Percentiles rank a stretch among this genome's conserved stretches.
Evolutionary conservation across 169 alveolate species (phyloP).

Genomic region (Plasmodium berghei): DNA sequence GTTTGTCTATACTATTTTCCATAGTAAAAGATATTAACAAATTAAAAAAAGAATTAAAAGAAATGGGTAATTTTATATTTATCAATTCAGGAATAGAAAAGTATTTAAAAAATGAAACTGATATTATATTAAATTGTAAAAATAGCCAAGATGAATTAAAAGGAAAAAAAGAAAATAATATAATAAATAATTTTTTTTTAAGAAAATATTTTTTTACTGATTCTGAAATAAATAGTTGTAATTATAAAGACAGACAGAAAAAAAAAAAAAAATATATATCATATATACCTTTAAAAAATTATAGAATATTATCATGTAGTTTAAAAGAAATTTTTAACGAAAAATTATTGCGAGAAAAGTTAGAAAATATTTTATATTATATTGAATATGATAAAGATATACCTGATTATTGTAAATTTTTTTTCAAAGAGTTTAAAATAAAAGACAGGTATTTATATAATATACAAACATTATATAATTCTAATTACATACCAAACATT

Average conservation of each 20-base stretch:
- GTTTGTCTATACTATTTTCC: slow-evolving; percentile 14
- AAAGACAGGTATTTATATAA: slow-evolving; percentile 22
- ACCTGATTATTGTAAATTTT: slow-evolving; percentile 39
- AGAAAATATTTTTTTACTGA: slow-evolving; percentile 4
- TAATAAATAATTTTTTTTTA: slow-evolving; percentile 49
- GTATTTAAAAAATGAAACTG: slow-evolving; percentile 49
- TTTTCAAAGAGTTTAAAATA: slow-evolving; percentile 49
- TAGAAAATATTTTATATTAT: slow-evolving; percentile 46
- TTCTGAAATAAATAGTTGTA: not conserved
- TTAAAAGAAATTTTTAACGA: slow-evolving; percentile 52
- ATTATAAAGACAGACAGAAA: not conserved
- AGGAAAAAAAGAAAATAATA: slow-evolving; percentile 2
- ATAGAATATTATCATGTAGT: slow-evolving; percentile 32
- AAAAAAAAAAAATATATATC: slow-evolving; percentile 69
- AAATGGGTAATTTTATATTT: slow-evolving; percentile 47
- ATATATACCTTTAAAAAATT: slow-evolving; percentile 49
- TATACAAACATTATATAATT: slow-evolving; percentile 37
- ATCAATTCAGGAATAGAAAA: slow-evolving; percentile 72
- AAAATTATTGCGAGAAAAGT: slow-evolving; percentile 10
- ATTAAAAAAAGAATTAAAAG: slow-evolving; percentile 47
- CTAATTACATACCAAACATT: slow-evolving; percentile 15
- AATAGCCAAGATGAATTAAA: not conserved
- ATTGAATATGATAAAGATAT: slow-evolving; percentile 37
- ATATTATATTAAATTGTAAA: slow-evolving; percentile 25
- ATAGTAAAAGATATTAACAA: slow-evolving; percentile 65